Evolutionary conservation across 148 eudicot genomes (phyloP), one percentile per base, ranked within the genome.

Genomic region (Rhododendron molle): DNA sequence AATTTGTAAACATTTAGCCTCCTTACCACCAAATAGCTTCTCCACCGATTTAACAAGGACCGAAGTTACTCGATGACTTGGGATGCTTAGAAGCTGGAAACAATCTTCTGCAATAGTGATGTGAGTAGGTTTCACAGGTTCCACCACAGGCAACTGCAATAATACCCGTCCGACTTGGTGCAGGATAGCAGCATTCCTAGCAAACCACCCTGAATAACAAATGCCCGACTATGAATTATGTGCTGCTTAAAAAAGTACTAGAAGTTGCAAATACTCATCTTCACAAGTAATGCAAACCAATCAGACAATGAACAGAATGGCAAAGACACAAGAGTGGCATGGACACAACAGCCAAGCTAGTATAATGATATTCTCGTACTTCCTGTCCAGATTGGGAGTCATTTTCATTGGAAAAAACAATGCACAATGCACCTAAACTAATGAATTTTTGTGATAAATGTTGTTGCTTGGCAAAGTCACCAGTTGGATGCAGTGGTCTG

Each of bases 151-250:
- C 38, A 86, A 60, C 65, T 91, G 92, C 58, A 96, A 88, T 82
- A 96, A 88, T 80, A 91, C 88, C 72, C 87, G 88, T 32, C 99
- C 99, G 18, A 96, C 92, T 86, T 84, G 81, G 85, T 90, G 87
- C 92, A 95, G 83, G 81, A 92, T 89, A 7, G 47, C 50, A 7
- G 96, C 93, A 91, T 94, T 96, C 92, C 96, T 88, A 62, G 98
- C 96, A 92, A 95, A 96, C 99, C 99, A 96, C 80, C 99, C 98
- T 96, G 95, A 47, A 60, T 81, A 12, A 85, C 18, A 84, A 74
- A 49, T 77, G 36, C 34, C 34, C 23, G 38, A 87, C 84, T 16
- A 88, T 34, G 26, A 38, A 74, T 77, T 40, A 46, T 26, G 40
- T 20, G 71, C 78, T 47, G 72, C 5, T 15, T 30, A n/a, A 58